Evolutionary conservation across 2,329 filamentous ascomycete species (phyloP).

Genomic region (Chrysoporthe cubensis): DNA sequence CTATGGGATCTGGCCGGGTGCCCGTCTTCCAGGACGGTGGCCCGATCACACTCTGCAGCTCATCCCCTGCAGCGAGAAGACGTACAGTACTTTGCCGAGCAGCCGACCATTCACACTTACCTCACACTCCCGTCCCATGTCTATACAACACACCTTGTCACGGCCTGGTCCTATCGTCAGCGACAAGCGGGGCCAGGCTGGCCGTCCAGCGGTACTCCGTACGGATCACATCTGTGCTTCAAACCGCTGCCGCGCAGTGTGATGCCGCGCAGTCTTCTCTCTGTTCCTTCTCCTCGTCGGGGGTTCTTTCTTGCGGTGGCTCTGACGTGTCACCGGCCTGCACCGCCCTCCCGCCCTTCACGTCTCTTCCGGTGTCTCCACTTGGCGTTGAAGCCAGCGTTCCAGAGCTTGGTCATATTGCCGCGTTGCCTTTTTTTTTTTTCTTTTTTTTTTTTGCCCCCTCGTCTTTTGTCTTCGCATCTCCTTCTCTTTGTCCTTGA

Average conservation of each 20-base stretch:
- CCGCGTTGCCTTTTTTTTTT: neutral
- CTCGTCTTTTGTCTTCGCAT: no score
- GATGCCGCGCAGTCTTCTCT: conserved; percentile 16
- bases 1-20: conserved; percentile 19
- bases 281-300: neutral
- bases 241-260: conserved; percentile 12
- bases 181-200: conserved; percentile 21
- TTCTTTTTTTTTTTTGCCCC: no score
- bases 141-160: conserved; percentile 9
- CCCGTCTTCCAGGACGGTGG: conserved; percentile 21
- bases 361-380: conserved; percentile 8
- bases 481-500: neutral
- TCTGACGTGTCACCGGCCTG: conserved; percentile 36
- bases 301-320: conserved; percentile 24
- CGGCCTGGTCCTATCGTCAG: conserved; percentile 12
- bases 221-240: neutral
- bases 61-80: conserved; percentile 14
- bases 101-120: neutral
- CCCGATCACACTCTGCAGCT: conserved; percentile 28
- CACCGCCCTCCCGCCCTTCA: conserved; percentile 3
- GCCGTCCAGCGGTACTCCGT: conserved; percentile 4
- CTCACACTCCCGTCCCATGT: neutral
- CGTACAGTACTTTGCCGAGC: neutral
- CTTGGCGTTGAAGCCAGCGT: conserved; percentile 9
- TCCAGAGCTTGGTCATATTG: conserved; percentile 15